Base-by-base conservation (phyloP, 2,329 filamentous ascomycete genomes). In the Botrytis fragariae region DNA sequence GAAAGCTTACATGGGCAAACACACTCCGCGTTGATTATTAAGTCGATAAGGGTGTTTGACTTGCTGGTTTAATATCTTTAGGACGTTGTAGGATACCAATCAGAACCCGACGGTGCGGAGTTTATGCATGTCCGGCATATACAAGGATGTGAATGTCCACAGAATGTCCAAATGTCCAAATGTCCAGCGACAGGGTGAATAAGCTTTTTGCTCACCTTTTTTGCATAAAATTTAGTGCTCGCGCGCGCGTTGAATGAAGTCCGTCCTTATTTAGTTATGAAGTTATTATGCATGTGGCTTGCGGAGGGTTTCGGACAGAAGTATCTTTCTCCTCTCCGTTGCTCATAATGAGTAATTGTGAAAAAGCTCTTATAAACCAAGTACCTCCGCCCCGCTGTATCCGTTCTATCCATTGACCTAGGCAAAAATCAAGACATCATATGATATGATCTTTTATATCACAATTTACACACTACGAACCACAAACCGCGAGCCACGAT, bases 41-140 rank as follows among this genome's bases (percentile, higher is more conserved):
- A 39, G 32, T 4, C 32, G 6, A 14, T 29, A 8, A 57, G n/a
- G n/a, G 39, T n/a, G 35, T 35, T n/a, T 39, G n/a, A 14, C 42
- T 51, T 39, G 25, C 44, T 37, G 44, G 51, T 9, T 7, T 51
- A 16, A 32, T 7, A 18, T 45, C 32, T 51, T 20, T 29, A 16
- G 44, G 32, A 51, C 63, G 63, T 67, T 37, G 22, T 37, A 10
- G 9, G 6, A 35, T 35, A 29, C 63, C 63, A 67, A 51, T 37
- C 32, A 67, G 63, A 45, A 5, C 16, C 32, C 35, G 18, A 48
- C 45, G 44, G 44, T 29, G 35, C 64, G 64, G 64, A 67, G 64
- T 51, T 67, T 54, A 54, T 54, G 64, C 32, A 54, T 54, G 64
- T 67, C 64, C 64, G 64, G 45, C 45, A 39, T 39, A 54, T 12